phyloP scores from a whole-genome alignment of 1,139 yeast genomes.

The Pneumocystis jirovecii region DNA sequence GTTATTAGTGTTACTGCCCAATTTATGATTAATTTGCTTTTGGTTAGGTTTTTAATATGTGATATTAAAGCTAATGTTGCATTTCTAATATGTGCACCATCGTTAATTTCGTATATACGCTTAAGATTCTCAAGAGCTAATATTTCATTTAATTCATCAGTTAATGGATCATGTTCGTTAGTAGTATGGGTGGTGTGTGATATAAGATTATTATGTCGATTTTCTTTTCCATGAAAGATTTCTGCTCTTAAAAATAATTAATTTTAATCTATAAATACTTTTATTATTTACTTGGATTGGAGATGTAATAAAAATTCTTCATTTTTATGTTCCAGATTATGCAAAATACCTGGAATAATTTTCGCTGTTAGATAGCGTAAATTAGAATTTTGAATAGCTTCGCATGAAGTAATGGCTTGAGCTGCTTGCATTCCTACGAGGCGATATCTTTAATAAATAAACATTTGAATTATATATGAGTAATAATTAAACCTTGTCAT shows the following conservation, averaged over 20 bases:
- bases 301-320: not conserved
- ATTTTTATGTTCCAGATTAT: not conserved
- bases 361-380: conserved; percentile 2
- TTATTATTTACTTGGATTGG: not conserved
- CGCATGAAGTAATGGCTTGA: conserved; percentile 2
- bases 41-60: conserved; percentile 19
- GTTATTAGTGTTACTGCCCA: conserved; percentile 52
- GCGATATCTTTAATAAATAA: not conserved
- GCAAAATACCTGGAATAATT: not conserved
- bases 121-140: conserved; percentile 23
- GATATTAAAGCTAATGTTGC: conserved; percentile 25
- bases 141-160: conserved; percentile 13
- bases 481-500: conserved; percentile 5
- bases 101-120: conserved; percentile 28
- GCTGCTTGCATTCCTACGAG: conserved; percentile 2
- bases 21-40: conserved; percentile 17
- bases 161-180: conserved; percentile 6
- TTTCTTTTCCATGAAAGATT: conserved; percentile 3
- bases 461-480: conserved; percentile 1
- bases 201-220: not conserved
- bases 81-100: conserved; percentile 24
- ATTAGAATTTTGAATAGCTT: not conserved
- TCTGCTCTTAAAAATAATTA: conserved; percentile 2
- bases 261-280: not conserved
- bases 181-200: conserved; percentile 3